Evolutionary conservation across 257 asterid genomes (phyloP), one percentile per base, ranked within the genome.

Genomic region (Fraxinus americana): DNA sequence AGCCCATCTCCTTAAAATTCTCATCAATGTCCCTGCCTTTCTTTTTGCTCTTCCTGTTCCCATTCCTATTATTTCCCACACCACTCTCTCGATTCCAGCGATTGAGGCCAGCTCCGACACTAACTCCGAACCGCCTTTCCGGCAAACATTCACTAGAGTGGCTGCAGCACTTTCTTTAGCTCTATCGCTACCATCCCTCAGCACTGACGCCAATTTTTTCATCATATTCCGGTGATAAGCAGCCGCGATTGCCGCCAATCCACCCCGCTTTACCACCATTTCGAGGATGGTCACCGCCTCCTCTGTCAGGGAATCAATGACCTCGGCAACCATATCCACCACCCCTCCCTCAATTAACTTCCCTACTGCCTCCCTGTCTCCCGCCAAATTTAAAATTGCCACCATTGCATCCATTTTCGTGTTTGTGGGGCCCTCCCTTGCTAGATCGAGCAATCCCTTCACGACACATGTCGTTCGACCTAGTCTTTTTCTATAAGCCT

Each of bases 1-100:
- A 0, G 95, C 97, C 98, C 98, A 94, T 87, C 98, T 89, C 87
- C 97, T 88, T 39, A 94, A 80, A 43, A 92, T 83, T 88, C 97
- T 86, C 85, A 94, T 78, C 92, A 94, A 77, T 5, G 92, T 81
- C 19, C 92, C 92, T 32, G 97, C 97, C 85, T 94, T 94, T 82
- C 97, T 82, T 80, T 92, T 82, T 0, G 81, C 94, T 75, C 98
- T 84, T 43, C 88, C 95, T 16, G 97, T 90, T 16, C 97, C 98
- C 84, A 68, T 86, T 43, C 97, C 97, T 92, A 94, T 89, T 59
- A 88, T 79, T 57, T 93, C 98, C 98, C 98, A 92, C 23, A 92
- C 85, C 63, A 88, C 88, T 34, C 96, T 83, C 85, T 93, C 96
- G 36, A 92, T 88, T 21, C 97, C 97, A 0, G 81, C 66, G 19